Conservation (phyloP, 257 asterid genomes). For the Solanum infundibuliforme region DNA sequence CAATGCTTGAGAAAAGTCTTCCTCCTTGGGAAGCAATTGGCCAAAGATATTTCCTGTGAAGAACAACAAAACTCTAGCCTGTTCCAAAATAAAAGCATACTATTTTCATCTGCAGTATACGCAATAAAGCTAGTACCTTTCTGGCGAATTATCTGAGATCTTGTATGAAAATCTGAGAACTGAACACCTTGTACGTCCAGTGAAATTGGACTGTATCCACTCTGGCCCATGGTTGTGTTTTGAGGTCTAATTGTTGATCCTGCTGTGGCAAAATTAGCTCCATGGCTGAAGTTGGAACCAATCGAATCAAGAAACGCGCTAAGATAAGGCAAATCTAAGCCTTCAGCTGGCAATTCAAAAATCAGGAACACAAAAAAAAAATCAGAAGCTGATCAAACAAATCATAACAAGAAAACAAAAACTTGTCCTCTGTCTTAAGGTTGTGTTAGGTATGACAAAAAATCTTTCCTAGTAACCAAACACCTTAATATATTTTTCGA, state of each 20-base stretch:
- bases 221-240: slow-evolving; percentile 57
- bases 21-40: slow-evolving; percentile 35
- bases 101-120: background rate
- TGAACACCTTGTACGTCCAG: slow-evolving; percentile 49
- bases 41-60: slow-evolving; percentile 20
- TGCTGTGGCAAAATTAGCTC: slow-evolving; percentile 86
- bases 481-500: background rate
- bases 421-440: background rate
- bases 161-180: slow-evolving; percentile 37
- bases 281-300: slow-evolving; percentile 73
- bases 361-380: background rate
- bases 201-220: slow-evolving; percentile 80
- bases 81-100: background rate
- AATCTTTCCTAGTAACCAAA: background rate
- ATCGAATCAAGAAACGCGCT: slow-evolving; percentile 66
- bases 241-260: slow-evolving; percentile 79
- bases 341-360: slow-evolving; percentile 35
- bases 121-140: slow-evolving; percentile 17
- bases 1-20: slow-evolving; percentile 34
- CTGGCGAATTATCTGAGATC: slow-evolving; percentile 43
- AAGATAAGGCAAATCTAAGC: slow-evolving; percentile 43
- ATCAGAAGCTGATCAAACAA: background rate
- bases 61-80: background rate
- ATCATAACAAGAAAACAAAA: background rate
- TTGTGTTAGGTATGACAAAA: background rate